Base-by-base conservation (phyloP, 2,329 filamentous ascomycete species). In the Aspergillus jensenii region DNA sequence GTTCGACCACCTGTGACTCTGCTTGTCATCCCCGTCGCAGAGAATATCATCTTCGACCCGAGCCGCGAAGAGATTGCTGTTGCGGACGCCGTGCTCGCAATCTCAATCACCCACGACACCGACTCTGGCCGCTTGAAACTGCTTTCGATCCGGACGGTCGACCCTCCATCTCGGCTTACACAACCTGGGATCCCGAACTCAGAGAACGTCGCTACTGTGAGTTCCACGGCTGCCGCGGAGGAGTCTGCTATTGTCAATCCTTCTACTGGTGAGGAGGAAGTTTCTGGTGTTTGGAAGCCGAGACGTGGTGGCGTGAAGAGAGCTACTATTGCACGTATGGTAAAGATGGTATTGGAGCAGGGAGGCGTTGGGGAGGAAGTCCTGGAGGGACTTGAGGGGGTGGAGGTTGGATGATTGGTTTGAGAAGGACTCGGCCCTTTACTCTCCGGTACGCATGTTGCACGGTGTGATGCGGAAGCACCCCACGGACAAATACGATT, bases 31-130 rank as follows among this genome's bases (percentile, higher is more conserved):
- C 86, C 90, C 3, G 88, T 96, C 0, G 90, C 89, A 58, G 82
- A 89, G 59, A 98, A 95, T 72, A 88, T 96, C 75, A 89, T 99
- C 63, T 97, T 98, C 77, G 95, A 99, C 73, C 93, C 95, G 0
- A 89, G 86, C 52, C 87, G 88, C 65, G 93, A 97, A 73, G 95
- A 99, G 75, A 87, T 99, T 15, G 90, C 92, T 2, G 93, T 98
- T 4, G 95, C 95, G 1, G 93, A 98, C 69, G 87, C 88, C 12
- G 90, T 95, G 3, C 81, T 98, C 46, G 95, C 93, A 2, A 85
- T 98, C 5, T 96, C 92, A 0, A 83, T 96, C 35, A 85, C 85
- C 4, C 68, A 72, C 19, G 64, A 67, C 23, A 61, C 57, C 14
- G 62, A 66, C 19, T 70, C 72, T 1, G 72, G 71, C 33, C 78